A percentile compares a stretch with the other conserved stretches of the same genome.
Evolutionary conservation across 129 eudicot genomes (phyloP).

Genomic region (Silybum marianum): DNA sequence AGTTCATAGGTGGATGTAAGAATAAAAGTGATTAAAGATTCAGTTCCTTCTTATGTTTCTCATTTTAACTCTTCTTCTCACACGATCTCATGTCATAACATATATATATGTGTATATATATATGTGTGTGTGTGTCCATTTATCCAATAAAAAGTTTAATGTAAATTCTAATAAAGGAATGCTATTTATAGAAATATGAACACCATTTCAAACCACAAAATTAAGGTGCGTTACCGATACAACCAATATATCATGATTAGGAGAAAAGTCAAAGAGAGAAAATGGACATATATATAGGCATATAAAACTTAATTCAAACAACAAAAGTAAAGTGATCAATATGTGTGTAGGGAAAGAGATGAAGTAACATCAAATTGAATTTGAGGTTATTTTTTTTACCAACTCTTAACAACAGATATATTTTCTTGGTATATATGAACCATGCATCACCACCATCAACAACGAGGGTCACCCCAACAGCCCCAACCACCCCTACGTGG

Average conservation of each 20-base stretch:
- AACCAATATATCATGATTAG: background rate
- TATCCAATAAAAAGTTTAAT: too few relatives aligned
- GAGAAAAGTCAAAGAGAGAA: background rate
- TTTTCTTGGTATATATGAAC: background rate
- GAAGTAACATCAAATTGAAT: background rate
- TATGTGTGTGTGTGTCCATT: too few relatives aligned
- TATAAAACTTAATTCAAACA: background rate
- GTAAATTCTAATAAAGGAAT: background rate
- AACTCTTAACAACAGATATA: background rate
- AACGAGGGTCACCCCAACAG: background rate
- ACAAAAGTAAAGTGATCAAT: background rate
- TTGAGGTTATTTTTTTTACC: background rate
- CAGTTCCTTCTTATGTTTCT: too few relatives aligned
- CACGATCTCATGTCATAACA: too few relatives aligned
- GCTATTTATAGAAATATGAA: background rate
- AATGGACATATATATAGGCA: background rate
- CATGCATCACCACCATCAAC: background rate
- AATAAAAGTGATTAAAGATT: too few relatives aligned
- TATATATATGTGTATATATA: too few relatives aligned
- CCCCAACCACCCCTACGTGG: constrained; percentile 1
- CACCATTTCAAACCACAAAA: background rate
- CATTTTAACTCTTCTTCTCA: too few relatives aligned
- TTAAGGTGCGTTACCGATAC: background rate
- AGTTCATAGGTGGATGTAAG: too few relatives aligned
- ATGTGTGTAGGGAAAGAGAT: background rate